A percentile compares a stretch with the other conserved stretches of the same genome.
These are phyloP conservation scores for Basipetospora chlamydospora DNA, from an alignment of 2,329 filamentous ascomycete genomes.

Conservation along the genomic window DNA sequence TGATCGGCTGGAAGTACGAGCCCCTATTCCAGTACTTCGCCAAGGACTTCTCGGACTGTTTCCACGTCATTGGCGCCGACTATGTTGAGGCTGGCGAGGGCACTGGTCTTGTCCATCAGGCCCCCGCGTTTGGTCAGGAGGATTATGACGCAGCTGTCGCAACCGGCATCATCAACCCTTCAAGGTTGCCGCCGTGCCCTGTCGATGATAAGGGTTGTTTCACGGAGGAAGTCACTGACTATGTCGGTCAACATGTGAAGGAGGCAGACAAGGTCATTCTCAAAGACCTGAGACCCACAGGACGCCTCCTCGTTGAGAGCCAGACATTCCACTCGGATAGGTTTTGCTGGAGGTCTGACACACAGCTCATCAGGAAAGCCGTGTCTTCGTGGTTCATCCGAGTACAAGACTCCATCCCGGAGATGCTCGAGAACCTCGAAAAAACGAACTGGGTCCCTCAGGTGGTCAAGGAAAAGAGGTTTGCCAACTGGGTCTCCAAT, in stretches of 20 bases:
- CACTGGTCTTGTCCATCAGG: slow-evolving; percentile 62
- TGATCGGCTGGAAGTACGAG: slow-evolving; percentile 59
- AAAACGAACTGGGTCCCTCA: slow-evolving; percentile 13
- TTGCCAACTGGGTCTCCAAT: slow-evolving; percentile 14
- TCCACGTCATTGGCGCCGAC: slow-evolving; percentile 50
- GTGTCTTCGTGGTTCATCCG: slow-evolving; percentile 16
- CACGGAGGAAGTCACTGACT: slow-evolving; percentile 13
- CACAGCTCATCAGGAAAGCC: slow-evolving; percentile 13
- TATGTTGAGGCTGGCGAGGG: slow-evolving; percentile 62
- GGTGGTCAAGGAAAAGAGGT: slow-evolving; percentile 14
- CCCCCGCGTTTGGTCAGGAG: slow-evolving; percentile 63
- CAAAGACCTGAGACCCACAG: slow-evolving; percentile 12
- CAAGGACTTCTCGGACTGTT: slow-evolving; percentile 55
- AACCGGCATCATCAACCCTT: slow-evolving; percentile 48
- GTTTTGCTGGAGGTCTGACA: slow-evolving; percentile 15
- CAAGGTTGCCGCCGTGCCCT: slow-evolving; percentile 52
- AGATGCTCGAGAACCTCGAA: slow-evolving; percentile 13
- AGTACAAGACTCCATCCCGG: slow-evolving; percentile 11
- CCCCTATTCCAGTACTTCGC: slow-evolving; percentile 60
- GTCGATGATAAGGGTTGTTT: slow-evolving; percentile 38
- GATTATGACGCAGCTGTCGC: slow-evolving; percentile 57
- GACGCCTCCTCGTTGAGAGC: slow-evolving; percentile 12
- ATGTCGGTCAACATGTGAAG: slow-evolving; percentile 14
- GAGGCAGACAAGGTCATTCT: slow-evolving; percentile 14
- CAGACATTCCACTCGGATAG: slow-evolving; percentile 13